A percentile compares a stretch with the other conserved stretches of the same genome.
Conservation (phyloP, 768 basidiomycete genomes). For the Piloderma croceum region DNA sequence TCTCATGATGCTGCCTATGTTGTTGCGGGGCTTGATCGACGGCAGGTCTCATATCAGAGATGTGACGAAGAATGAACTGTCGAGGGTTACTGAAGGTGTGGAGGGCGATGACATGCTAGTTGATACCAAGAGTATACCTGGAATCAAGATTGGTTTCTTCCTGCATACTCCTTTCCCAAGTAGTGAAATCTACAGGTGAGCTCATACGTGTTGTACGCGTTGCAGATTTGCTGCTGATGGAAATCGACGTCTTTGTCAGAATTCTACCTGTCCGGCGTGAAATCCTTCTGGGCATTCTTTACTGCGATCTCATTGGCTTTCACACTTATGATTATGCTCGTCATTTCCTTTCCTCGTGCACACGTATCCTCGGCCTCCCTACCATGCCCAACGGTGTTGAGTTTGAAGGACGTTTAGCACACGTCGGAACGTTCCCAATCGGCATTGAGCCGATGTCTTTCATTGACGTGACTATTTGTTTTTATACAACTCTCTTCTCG, state of each 20-base stretch:
- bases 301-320: constrained; percentile 97
- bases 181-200: constrained; percentile 93
- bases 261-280: constrained; percentile 96
- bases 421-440: constrained; percentile 98
- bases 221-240: constrained; percentile 4
- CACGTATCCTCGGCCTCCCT: constrained; percentile 87
- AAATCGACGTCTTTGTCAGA: constrained; percentile 36
- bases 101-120: constrained; percentile 41
- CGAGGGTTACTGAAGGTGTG: constrained; percentile 68
- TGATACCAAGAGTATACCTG: constrained; percentile 39
- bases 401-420: constrained; percentile 90
- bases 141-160: constrained; percentile 97
- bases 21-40: constrained; percentile 84
- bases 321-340: constrained; percentile 99
- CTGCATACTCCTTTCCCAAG: constrained; percentile 97
- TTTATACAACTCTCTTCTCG: constrained; percentile 6
- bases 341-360: constrained; percentile 97
- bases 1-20: constrained; percentile 95
- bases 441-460: constrained; percentile 96
- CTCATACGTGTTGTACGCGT: constrained; percentile 8
- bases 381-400: constrained; percentile 99
- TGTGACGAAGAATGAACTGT: constrained; percentile 55
- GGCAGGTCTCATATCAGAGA: constrained; percentile 53
- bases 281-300: constrained; percentile 92
- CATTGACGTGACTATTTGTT: constrained; percentile 51